Conservation (phyloP, 1,284 basidiomycete species). For the Sporisorium exsertum region DNA sequence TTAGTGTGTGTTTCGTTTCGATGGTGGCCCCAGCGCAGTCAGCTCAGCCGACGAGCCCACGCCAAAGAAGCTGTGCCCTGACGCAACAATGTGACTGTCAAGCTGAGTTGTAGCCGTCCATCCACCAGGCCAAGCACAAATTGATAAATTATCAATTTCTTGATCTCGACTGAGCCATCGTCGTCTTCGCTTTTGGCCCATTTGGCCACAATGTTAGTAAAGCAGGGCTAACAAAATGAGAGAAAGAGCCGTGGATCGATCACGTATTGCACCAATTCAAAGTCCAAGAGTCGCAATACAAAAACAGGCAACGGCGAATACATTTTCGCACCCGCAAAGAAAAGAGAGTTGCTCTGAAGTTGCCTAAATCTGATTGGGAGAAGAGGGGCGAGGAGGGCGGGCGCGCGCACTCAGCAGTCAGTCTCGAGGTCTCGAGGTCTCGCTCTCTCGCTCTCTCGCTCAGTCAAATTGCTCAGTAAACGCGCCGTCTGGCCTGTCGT, state of each 20-base stretch:
- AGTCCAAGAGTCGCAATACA: neutral
- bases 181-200: too few species aligned
- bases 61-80: constrained; percentile 13
- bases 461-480: constrained; percentile 8
- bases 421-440: too few species aligned
- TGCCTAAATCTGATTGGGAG: neutral
- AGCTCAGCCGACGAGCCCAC: neutral
- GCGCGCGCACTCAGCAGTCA: constrained; percentile 4
- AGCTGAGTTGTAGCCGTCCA: constrained; percentile 13
- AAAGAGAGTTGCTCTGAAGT: constrained; percentile 8
- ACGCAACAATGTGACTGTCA: constrained; percentile 7
- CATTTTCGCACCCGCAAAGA: neutral
- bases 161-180: constrained; percentile 1
- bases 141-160: too few species aligned
- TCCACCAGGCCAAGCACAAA: too few species aligned
- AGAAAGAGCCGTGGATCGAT: neutral
- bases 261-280: constrained; percentile 3
- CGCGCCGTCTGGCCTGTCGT: constrained; percentile 10
- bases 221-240: neutral
- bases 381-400: neutral
- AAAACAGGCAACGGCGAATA: neutral
- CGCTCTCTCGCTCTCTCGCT: too few species aligned
- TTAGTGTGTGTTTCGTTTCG: constrained; percentile 12
- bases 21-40: neutral
- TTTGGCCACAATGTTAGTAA: neutral